Evolutionary conservation across 768 basidiomycete species (phyloP).

Genomic region (Chiua virens): DNA sequence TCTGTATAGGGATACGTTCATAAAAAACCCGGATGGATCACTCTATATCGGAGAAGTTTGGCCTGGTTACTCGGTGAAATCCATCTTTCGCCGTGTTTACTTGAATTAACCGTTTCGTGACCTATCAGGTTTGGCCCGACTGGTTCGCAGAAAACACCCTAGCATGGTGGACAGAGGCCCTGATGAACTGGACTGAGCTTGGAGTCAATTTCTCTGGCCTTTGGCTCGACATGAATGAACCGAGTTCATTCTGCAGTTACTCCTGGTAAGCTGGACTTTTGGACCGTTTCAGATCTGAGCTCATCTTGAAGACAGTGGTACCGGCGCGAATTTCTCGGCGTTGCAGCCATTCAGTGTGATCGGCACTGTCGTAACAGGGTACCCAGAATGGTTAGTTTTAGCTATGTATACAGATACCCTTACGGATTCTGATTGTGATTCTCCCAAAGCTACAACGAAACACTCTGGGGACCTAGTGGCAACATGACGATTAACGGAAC

Average conservation of each 20-base stretch:
- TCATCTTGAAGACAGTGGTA: slow-evolving; percentile 35
- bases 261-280: slow-evolving; percentile 41
- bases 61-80: slow-evolving; percentile 67
- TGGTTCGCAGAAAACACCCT: slow-evolving; percentile 55
- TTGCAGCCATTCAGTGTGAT: slow-evolving; percentile 56
- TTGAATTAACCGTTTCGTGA: no score
- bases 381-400: slow-evolving; percentile 61
- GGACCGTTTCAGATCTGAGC: background rate
- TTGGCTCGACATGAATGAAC: slow-evolving; percentile 72
- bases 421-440: background rate
- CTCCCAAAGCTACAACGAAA: slow-evolving; percentile 54
- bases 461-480: no score
- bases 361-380: slow-evolving; percentile 52
- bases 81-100: background rate
- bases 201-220: slow-evolving; percentile 59
- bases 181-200: slow-evolving; percentile 49
- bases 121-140: slow-evolving; percentile 53
- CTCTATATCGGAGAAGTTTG: slow-evolving; percentile 75
- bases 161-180: slow-evolving; percentile 57
- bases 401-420: background rate
- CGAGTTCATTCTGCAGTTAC: slow-evolving; percentile 61
- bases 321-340: no score
- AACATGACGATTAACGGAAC: no score
- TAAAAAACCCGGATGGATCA: slow-evolving; percentile 70
- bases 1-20: slow-evolving; percentile 53